Conservation (phyloP, 179 eudicot species). For the Actinidia polygama region DNA sequence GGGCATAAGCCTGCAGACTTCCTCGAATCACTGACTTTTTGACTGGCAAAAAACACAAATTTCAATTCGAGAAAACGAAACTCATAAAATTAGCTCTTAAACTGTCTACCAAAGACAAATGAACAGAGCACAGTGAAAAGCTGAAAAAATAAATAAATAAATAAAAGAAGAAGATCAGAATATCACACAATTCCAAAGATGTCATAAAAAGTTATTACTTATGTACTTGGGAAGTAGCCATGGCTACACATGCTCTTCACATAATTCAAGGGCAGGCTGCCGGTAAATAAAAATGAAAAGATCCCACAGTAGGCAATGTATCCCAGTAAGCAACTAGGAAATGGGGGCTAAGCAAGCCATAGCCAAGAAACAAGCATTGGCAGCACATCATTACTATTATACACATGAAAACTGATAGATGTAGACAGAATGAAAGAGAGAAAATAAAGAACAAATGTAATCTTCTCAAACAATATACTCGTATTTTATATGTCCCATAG, state of each 20-base stretch:
- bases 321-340: not conserved
- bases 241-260: not conserved
- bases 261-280: no score
- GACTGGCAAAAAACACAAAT: constrained; percentile 47
- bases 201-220: no score
- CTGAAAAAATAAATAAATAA: constrained; percentile 3
- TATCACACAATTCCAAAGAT: not conserved
- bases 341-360: not conserved
- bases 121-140: constrained; percentile 1
- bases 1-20: constrained; percentile 77
- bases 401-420: not conserved
- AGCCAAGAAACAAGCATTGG: not conserved
- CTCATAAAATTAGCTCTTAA: not conserved
- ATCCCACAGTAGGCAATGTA: not conserved
- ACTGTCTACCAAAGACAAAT: constrained; percentile 10
- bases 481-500: no score
- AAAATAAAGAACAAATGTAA: not conserved
- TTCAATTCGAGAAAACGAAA: constrained; percentile 29
- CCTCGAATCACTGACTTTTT: constrained; percentile 61
- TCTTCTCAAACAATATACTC: not conserved
- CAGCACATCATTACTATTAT: not conserved
- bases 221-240: not conserved
- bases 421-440: not conserved
- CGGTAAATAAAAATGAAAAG: no score
- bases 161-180: not conserved